These are phyloP conservation scores for Waltergamsia citrina DNA, from an alignment of 2,329 filamentous ascomycete genomes.

Conservation along the genomic window DNA sequence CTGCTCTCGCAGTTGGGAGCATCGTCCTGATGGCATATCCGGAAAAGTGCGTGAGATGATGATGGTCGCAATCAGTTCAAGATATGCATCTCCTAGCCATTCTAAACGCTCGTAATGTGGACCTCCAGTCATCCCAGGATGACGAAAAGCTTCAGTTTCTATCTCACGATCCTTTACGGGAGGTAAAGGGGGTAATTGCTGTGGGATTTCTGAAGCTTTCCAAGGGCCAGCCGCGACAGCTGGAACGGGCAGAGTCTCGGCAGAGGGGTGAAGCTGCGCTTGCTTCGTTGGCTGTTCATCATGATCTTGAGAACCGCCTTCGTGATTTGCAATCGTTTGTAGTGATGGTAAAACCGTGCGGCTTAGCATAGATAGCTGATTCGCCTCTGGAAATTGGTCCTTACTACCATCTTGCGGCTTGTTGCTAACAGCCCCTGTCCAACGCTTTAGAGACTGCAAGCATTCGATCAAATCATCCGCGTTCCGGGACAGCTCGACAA, in stretches of 20 bases:
- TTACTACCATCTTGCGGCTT: too few species aligned
- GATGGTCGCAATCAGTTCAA: conserved; percentile 66
- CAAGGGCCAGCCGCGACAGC: conserved; percentile 22
- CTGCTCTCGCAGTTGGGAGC: conserved; percentile 67
- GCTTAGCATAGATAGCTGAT: too few species aligned
- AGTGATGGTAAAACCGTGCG: too few species aligned
- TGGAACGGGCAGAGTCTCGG: neutral
- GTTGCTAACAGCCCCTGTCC: too few species aligned
- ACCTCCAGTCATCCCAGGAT: conserved; percentile 34
- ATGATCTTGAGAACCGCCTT: neutral
- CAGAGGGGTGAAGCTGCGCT: neutral
- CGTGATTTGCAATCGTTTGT: neutral
- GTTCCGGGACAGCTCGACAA: too few species aligned
- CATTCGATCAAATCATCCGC: too few species aligned
- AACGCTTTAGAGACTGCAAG: too few species aligned
- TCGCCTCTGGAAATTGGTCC: too few species aligned
- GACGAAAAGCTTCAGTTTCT: conserved; percentile 57
- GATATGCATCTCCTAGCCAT: conserved; percentile 79
- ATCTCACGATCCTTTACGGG: conserved; percentile 48
- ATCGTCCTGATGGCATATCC: conserved; percentile 54
- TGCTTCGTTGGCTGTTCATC: too few species aligned
- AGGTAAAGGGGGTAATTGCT: conserved; percentile 48
- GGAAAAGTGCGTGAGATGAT: conserved; percentile 68
- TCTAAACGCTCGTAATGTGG: conserved; percentile 71
- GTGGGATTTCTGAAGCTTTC: conserved; percentile 38